These are phyloP conservation scores for Raffaelea arxii DNA, from an alignment of 2,329 filamentous ascomycete species.

Conservation along the genomic window DNA sequence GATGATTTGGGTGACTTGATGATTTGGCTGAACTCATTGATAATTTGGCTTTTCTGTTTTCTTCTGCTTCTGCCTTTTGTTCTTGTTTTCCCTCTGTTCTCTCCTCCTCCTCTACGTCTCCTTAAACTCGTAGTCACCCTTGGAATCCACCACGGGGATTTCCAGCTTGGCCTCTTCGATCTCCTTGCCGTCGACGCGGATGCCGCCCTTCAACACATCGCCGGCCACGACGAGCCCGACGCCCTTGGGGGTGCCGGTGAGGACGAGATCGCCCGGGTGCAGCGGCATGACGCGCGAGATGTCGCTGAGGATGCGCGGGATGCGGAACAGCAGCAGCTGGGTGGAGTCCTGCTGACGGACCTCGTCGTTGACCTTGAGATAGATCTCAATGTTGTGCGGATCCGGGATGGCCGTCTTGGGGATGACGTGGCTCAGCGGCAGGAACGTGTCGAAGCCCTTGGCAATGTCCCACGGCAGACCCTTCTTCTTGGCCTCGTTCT, in stretches of 20 bases:
- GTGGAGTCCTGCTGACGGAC: slow-evolving; percentile 78
- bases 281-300: slow-evolving; percentile 94
- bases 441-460: slow-evolving; percentile 97
- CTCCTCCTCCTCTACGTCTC: too few species aligned
- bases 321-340: slow-evolving; percentile 86
- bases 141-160: slow-evolving; percentile 71
- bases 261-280: slow-evolving; percentile 80
- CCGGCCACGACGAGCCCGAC: slow-evolving; percentile 79
- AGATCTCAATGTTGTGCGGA: slow-evolving; percentile 82
- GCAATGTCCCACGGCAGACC: slow-evolving; percentile 92
- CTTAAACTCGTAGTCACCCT: slow-evolving; percentile 65
- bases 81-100: too few species aligned
- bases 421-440: slow-evolving; percentile 76
- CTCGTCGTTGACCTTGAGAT: slow-evolving; percentile 72
- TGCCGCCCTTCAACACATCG: slow-evolving; percentile 76
- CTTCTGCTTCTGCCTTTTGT: too few species aligned
- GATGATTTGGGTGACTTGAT: too few species aligned
- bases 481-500: slow-evolving; percentile 95
- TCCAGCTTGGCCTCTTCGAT: slow-evolving; percentile 77
- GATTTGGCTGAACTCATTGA: too few species aligned
- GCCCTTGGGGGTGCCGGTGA: slow-evolving; percentile 96
- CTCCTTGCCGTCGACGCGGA: slow-evolving; percentile 72
- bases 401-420: slow-evolving; percentile 70
- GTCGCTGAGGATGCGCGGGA: slow-evolving; percentile 79
- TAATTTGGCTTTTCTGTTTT: too few species aligned